phyloP scores from a whole-genome alignment of 2,329 filamentous ascomycete species.

The Camillea tinctor region DNA sequence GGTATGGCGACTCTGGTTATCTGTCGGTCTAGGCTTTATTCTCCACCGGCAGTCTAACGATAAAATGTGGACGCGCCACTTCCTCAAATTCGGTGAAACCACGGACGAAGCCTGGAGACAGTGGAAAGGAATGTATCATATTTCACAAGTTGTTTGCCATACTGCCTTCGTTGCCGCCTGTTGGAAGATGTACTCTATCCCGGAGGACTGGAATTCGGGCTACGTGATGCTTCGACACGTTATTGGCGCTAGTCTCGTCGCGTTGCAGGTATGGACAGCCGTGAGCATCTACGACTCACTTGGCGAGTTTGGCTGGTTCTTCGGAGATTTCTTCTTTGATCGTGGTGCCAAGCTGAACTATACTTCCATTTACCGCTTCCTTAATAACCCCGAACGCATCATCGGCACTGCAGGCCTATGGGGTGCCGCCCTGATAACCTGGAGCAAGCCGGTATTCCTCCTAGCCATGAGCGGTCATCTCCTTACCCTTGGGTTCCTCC shows the following conservation, averaged over 20 bases:
- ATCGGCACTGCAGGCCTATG: constrained; percentile 93
- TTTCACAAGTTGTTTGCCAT: constrained; percentile 89
- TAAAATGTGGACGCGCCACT: constrained; percentile 96
- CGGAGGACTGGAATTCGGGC: constrained; percentile 83
- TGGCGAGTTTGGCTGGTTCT: constrained; percentile 98
- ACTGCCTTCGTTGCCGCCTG: constrained; percentile 84
- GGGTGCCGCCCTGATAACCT: constrained; percentile 91
- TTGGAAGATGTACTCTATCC: constrained; percentile 95
- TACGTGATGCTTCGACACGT: constrained; percentile 84
- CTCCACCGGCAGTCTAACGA: constrained; percentile 81
- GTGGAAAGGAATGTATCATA: constrained; percentile 94
- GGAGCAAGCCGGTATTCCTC: constrained; percentile 82
- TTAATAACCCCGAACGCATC: constrained; percentile 95
- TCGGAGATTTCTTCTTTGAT: constrained; percentile 97
- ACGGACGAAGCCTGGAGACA: constrained; percentile 92
- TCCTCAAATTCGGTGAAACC: constrained; percentile 92
- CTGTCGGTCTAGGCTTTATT: constrained; percentile 80
- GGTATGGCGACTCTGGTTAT: constrained; percentile 88
- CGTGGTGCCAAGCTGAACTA: constrained; percentile 87
- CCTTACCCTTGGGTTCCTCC: constrained; percentile 82
- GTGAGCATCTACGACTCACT: constrained; percentile 92
- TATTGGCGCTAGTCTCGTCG: constrained; percentile 74
- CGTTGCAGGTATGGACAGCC: constrained; percentile 89
- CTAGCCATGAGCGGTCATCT: constrained; percentile 84
- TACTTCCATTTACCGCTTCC: constrained; percentile 93